A percentile compares a stretch with the other conserved stretches of the same genome.
phyloP scores from a whole-genome alignment of 768 basidiomycete genomes.

The Stropharia rugosoannulata region DNA sequence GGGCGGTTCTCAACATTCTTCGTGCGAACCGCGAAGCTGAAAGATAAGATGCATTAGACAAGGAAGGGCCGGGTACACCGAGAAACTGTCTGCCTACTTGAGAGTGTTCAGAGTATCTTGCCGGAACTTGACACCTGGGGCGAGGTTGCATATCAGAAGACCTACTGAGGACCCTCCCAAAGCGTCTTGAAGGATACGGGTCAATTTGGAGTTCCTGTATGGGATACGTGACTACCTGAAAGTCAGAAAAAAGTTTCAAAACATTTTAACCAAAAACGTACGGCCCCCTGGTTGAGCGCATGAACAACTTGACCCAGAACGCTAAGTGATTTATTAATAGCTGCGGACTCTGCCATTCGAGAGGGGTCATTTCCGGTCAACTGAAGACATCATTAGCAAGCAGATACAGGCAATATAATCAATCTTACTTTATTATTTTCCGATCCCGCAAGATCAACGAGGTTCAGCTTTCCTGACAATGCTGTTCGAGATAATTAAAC shows the following conservation, averaged over 20 bases:
- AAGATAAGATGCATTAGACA: constrained; percentile 3
- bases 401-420: background rate
- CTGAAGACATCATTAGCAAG: constrained; percentile 22
- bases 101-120: constrained; percentile 90
- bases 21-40: constrained; percentile 75
- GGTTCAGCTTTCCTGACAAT: constrained; percentile 74
- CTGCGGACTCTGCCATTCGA: constrained; percentile 86
- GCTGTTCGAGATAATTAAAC: constrained; percentile 34
- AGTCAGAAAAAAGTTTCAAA: constrained; percentile 6
- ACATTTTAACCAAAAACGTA: constrained; percentile 29
- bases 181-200: constrained; percentile 87
- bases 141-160: constrained; percentile 83
- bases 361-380: constrained; percentile 83
- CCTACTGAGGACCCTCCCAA: constrained; percentile 81
- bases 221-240: constrained; percentile 68
- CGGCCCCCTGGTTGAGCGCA: constrained; percentile 74
- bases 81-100: constrained; percentile 52
- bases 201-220: constrained; percentile 88
- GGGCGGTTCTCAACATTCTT: constrained; percentile 87
- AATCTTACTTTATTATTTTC: constrained; percentile 81
- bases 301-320: constrained; percentile 88
- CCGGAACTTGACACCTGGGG: constrained; percentile 78
- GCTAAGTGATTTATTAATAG: constrained; percentile 88
- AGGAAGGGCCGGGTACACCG: background rate
- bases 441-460: constrained; percentile 88